These are phyloP conservation scores for Eucalyptus viminalis DNA, from an alignment of 345 rosid genomes.

Conservation along the genomic window DNA sequence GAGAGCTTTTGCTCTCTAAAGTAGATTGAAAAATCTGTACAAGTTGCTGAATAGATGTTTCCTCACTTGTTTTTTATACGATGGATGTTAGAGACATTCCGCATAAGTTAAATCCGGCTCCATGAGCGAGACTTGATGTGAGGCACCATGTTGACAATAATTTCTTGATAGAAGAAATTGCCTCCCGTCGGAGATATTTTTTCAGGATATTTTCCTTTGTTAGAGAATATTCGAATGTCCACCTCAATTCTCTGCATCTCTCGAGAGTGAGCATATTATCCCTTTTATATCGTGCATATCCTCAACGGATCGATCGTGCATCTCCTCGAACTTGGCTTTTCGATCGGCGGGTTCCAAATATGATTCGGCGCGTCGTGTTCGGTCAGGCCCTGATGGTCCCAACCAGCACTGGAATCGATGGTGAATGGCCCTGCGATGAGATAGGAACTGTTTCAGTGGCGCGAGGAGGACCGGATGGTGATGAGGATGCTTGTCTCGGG, in stretches of 20 bases:
- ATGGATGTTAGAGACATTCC: neutral
- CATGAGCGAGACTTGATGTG: neutral
- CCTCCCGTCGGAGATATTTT: neutral
- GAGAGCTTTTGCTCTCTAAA: neutral
- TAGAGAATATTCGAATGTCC: too few species aligned
- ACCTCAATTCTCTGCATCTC: neutral
- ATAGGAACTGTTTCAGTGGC: neutral
- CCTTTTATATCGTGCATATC: neutral
- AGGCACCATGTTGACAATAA: neutral
- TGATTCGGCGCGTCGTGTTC: neutral
- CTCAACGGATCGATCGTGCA: neutral
- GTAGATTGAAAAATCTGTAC: neutral
- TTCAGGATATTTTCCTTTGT: accelerated
- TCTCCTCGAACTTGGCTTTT: neutral
- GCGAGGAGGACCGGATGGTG: too few species aligned
- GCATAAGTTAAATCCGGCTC: neutral
- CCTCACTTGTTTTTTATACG: neutral
- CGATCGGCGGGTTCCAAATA: neutral
- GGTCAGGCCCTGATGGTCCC: neutral
- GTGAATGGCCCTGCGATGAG: neutral
- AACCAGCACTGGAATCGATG: neutral
- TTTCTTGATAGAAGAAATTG: neutral
- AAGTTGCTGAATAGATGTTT: neutral
- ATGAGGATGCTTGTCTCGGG: too few species aligned
- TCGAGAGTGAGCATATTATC: neutral